phyloP scores from a whole-genome alignment of 2,329 filamentous ascomycete genomes.

The Aspergillus quadricinctus region DNA sequence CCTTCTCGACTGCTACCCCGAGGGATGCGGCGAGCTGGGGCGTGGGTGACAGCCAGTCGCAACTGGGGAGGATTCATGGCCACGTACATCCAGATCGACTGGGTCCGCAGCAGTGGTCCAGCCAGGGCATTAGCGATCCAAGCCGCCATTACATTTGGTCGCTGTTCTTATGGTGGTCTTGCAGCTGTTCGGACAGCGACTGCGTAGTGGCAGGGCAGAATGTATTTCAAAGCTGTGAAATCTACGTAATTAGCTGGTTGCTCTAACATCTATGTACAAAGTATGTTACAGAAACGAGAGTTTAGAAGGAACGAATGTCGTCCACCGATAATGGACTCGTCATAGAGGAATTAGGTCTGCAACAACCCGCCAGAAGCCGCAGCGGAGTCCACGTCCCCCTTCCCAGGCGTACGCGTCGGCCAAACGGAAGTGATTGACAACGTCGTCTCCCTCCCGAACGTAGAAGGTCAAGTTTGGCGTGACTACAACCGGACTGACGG shows the following conservation, averaged over 20 bases:
- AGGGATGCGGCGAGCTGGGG: conserved; percentile 14
- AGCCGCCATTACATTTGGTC: conserved; percentile 37
- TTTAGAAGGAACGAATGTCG: too few species aligned
- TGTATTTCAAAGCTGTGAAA: conserved; percentile 8
- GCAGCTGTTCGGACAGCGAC: conserved; percentile 31
- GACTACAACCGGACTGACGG: conserved; percentile 10
- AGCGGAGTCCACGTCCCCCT: conserved; percentile 43
- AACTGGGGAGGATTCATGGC: conserved; percentile 46
- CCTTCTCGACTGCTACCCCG: conserved; percentile 48
- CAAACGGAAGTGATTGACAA: conserved; percentile 39
- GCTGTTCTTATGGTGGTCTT: conserved; percentile 32
- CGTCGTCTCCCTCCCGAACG: conserved; percentile 23
- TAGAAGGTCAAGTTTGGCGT: conserved; percentile 22
- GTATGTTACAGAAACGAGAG: too few species aligned
- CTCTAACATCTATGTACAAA: background rate
- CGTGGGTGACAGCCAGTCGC: conserved; percentile 48
- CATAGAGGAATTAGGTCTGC: conserved; percentile 3
- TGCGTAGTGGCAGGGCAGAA: conserved; percentile 32
- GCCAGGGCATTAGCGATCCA: conserved; percentile 44
- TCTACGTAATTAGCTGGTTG: too few species aligned
- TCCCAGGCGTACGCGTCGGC: conserved; percentile 47
- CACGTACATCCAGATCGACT: conserved; percentile 45
- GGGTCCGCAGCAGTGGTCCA: conserved; percentile 43
- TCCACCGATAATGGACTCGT: background rate
- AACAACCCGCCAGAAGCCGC: conserved; percentile 42